phyloP scores from a whole-genome alignment of 2,329 filamentous ascomycete species.

The Shiraia sp. region DNA sequence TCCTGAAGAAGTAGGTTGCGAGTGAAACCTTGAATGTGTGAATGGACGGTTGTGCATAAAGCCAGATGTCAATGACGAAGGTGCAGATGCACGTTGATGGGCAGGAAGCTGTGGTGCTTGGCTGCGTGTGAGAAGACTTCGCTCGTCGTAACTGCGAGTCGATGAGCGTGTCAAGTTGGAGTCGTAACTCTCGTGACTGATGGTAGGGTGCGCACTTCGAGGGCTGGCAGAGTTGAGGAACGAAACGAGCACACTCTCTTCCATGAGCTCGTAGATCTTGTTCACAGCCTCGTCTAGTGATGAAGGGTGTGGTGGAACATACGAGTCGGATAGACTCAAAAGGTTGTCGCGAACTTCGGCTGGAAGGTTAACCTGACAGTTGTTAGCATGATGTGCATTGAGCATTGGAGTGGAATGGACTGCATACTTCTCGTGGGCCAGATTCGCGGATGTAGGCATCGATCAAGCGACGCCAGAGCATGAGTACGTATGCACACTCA shows the following conservation, averaged over 20 bases:
- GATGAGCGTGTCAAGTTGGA: slow-evolving; percentile 43
- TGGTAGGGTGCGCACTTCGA: slow-evolving; percentile 50
- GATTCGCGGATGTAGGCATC: slow-evolving; percentile 75
- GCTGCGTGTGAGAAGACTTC: slow-evolving; percentile 31
- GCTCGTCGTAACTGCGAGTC: slow-evolving; percentile 49
- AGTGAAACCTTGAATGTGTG: slow-evolving; percentile 43
- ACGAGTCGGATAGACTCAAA: slow-evolving; percentile 62
- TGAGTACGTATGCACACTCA: slow-evolving; percentile 70
- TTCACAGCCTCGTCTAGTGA: slow-evolving; percentile 79
- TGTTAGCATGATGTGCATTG: slow-evolving; percentile 33
- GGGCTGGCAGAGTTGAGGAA: slow-evolving; percentile 74
- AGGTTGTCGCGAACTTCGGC: slow-evolving; percentile 82
- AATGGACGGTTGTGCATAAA: slow-evolving; percentile 43
- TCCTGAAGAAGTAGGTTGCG: slow-evolving; percentile 40
- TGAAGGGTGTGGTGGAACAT: slow-evolving; percentile 72
- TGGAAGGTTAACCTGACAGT: slow-evolving; percentile 69
- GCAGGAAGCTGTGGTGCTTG: slow-evolving; percentile 35
- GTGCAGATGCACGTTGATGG: slow-evolving; percentile 46
- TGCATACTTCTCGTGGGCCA: slow-evolving; percentile 42
- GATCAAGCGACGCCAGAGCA: slow-evolving; percentile 85
- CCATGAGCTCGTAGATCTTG: slow-evolving; percentile 95
- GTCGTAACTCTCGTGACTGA: slow-evolving; percentile 49
- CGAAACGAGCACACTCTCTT: slow-evolving; percentile 89
- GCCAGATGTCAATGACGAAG: slow-evolving; percentile 43
- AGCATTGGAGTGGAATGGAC: too few species aligned